These are phyloP conservation scores for Amaranthus cruentus DNA, from an alignment of 148 eudicot species.

Conservation along the genomic window DNA sequence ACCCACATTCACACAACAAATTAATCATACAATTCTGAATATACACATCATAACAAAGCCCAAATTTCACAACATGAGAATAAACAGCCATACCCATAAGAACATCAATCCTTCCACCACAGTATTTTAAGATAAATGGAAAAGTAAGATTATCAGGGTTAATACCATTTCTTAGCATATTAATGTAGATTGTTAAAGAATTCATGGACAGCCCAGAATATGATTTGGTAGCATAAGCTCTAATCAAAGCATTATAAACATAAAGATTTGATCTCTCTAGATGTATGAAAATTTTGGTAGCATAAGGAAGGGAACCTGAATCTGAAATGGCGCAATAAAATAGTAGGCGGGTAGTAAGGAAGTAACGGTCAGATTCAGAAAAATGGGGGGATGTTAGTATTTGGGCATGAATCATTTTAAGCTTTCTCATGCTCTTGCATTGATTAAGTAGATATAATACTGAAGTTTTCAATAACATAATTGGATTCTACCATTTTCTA, in stretches of 20 bases:
- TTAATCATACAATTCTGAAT: constrained; percentile 45
- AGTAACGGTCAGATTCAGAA: constrained; percentile 32
- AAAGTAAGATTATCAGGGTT: constrained; percentile 34
- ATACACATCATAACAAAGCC: constrained; percentile 38
- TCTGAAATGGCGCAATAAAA: constrained; percentile 53
- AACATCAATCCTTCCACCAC: constrained; percentile 38
- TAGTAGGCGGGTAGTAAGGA: constrained; percentile 59
- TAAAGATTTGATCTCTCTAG: constrained; percentile 45
- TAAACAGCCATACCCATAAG: constrained; percentile 40
- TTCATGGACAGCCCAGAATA: constrained; percentile 16
- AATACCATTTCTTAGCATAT: constrained; percentile 37
- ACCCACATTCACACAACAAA: constrained; percentile 41
- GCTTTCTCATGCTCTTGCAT: constrained; percentile 48
- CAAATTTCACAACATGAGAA: constrained; percentile 41
- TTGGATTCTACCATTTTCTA: constrained; percentile 25
- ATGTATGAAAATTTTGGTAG: constrained; percentile 34
- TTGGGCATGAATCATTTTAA: constrained; percentile 58
- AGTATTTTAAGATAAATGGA: constrained; percentile 57
- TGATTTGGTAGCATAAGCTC: constrained; percentile 43
- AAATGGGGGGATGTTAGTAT: constrained; percentile 39
- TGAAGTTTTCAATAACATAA: constrained; percentile 22
- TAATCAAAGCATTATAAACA: constrained; percentile 60
- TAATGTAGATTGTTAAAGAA: constrained; percentile 28
- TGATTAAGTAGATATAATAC: constrained; percentile 30
- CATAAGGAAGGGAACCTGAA: constrained; percentile 44